Conservation (phyloP, 1,284 basidiomycete genomes). For the Ustilago trichophora region DNA sequence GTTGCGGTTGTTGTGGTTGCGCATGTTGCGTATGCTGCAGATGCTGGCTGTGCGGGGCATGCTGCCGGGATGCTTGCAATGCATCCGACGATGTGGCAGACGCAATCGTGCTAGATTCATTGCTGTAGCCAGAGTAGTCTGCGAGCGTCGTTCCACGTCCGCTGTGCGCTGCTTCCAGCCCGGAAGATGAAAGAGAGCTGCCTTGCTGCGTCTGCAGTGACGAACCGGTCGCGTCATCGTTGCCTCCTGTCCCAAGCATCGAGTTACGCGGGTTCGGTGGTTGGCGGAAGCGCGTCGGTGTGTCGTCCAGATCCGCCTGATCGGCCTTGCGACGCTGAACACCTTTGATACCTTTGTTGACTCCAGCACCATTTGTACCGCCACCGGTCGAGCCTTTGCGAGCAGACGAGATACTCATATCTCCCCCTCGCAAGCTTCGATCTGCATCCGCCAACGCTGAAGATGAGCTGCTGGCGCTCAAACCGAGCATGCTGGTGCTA, state of each 20-base stretch:
- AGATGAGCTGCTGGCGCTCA: slow-evolving; percentile 29
- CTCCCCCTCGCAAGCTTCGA: slow-evolving; percentile 17
- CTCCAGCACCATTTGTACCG: slow-evolving; percentile 1
- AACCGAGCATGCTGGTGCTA: slow-evolving; percentile 24
- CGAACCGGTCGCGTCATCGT: slow-evolving; percentile 15
- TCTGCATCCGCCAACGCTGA: slow-evolving; percentile 35
- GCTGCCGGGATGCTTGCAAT: slow-evolving; percentile 35
- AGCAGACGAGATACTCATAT: slow-evolving; percentile 17
- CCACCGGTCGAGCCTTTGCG: slow-evolving; percentile 14
- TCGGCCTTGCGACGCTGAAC: slow-evolving; percentile 38
- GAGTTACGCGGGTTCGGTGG: slow-evolving; percentile 31
- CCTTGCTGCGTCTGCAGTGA: slow-evolving; percentile 33
- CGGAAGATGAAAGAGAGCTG: slow-evolving; percentile 26
- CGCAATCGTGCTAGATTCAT: slow-evolving; percentile 34
- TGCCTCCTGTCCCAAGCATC: slow-evolving; percentile 22
- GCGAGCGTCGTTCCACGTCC: slow-evolving; percentile 23
- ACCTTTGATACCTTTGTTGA: slow-evolving; percentile 13
- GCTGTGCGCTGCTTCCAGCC: slow-evolving; percentile 34
- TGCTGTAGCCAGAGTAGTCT: slow-evolving; percentile 36
- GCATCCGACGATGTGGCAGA: slow-evolving; percentile 24
- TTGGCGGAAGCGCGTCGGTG: slow-evolving; percentile 37
- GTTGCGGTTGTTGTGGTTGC: slow-evolving; percentile 20
- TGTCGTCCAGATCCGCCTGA: slow-evolving; percentile 43
- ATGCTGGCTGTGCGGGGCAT: slow-evolving; percentile 28
- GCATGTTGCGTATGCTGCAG: slow-evolving; percentile 19